Conservation (phyloP, 257 asterid genomes). For the Jacaranda mimosifolia region DNA sequence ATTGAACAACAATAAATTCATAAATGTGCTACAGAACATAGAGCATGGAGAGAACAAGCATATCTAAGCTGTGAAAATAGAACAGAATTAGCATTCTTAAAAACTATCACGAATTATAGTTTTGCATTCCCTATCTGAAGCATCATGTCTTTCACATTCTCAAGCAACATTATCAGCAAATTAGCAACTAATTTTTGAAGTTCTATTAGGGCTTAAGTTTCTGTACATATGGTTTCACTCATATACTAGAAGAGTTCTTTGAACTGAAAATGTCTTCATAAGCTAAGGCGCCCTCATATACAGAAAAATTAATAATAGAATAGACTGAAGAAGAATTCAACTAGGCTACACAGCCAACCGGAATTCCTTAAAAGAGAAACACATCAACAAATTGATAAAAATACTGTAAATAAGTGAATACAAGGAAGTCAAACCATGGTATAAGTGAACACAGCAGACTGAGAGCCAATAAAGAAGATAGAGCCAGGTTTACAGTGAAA, state of each 20-base stretch:
- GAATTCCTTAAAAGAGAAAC: neutral
- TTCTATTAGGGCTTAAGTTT: neutral
- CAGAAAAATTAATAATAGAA: neutral
- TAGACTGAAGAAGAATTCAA: slow-evolving; percentile 4
- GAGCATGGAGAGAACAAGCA: slow-evolving; percentile 16
- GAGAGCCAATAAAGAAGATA: slow-evolving; percentile 8
- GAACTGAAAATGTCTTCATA: neutral
- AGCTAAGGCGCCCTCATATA: neutral
- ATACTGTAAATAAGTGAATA: neutral
- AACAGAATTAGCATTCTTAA: neutral
- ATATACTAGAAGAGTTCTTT: slow-evolving; percentile 9
- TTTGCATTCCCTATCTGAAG: neutral
- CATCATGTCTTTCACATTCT: neutral
- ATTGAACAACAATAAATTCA: slow-evolving; percentile 29
- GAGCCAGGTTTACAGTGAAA: too few species aligned
- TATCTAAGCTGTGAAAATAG: slow-evolving; percentile 6
- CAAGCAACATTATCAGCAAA: slow-evolving; percentile 10
- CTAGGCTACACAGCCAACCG: neutral
- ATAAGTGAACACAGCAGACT: neutral
- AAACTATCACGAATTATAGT: neutral
- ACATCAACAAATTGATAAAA: neutral
- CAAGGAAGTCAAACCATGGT: neutral
- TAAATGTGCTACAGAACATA: slow-evolving; percentile 17
- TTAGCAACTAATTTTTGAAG: neutral
- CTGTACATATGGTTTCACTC: neutral